These are phyloP conservation scores for Thielaviopsis populi DNA, from an alignment of 2,329 filamentous ascomycete species.

Conservation along the genomic window DNA sequence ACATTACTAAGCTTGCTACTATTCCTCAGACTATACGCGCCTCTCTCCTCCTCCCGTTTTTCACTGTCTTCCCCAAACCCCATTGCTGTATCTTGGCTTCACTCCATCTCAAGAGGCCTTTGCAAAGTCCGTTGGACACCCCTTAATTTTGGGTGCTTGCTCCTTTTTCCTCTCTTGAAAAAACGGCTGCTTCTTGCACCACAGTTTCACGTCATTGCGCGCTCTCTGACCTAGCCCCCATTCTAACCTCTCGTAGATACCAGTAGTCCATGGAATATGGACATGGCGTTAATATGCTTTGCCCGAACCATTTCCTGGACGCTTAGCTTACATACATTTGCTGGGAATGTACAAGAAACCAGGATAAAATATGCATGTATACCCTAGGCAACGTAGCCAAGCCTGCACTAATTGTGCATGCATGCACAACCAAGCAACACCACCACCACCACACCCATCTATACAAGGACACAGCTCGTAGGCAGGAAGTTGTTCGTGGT, in stretches of 20 bases:
- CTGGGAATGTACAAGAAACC: not conserved
- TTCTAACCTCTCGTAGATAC: not conserved
- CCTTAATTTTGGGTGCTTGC: not conserved
- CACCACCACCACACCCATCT: not conserved
- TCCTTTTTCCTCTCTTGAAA: not conserved
- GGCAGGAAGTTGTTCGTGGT: not conserved
- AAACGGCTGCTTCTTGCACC: not conserved
- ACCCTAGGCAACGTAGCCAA: not conserved
- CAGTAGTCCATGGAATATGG: not conserved
- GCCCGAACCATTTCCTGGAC: not conserved
- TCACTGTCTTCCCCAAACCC: not conserved
- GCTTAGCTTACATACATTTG: not conserved
- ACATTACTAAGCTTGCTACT: not conserved
- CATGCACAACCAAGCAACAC: too few relatives aligned
- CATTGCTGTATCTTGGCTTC: not conserved
- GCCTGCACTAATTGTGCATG: not conserved
- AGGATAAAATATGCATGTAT: not conserved
- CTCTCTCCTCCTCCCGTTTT: not conserved
- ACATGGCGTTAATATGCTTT: too few relatives aligned
- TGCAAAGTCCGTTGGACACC: not conserved
- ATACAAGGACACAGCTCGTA: not conserved
- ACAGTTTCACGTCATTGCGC: constrained; percentile 4
- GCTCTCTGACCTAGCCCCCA: not conserved
- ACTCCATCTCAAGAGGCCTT: not conserved
- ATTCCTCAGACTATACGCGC: not conserved